phyloP scores from a whole-genome alignment of 768 basidiomycete genomes.

The Stropharia rugosoannulata region DNA sequence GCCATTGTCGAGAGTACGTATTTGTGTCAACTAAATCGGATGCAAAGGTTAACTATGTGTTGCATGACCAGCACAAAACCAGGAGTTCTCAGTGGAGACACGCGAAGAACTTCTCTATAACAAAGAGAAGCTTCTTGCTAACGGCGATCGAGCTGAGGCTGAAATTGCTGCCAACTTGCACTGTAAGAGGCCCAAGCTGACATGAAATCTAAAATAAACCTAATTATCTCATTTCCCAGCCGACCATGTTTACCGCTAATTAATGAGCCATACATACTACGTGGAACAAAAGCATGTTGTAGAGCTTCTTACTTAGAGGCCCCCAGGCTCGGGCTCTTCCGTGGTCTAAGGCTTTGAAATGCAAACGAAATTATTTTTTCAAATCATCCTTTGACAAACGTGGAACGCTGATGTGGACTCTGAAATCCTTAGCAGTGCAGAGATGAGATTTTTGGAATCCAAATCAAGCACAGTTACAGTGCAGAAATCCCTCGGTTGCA shows the following conservation, averaged over 20 bases:
- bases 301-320: constrained; percentile 4
- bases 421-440: background rate
- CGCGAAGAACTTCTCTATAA: constrained; percentile 98
- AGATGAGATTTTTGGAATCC: background rate
- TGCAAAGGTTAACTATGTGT: constrained; percentile 7
- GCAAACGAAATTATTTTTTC: constrained; percentile 8
- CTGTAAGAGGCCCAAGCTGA: constrained; percentile 41
- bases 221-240: constrained; percentile 43
- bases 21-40: constrained; percentile 3
- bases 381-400: constrained; percentile 2
- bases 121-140: constrained; percentile 97
- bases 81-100: constrained; percentile 96
- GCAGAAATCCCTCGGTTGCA: background rate
- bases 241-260: constrained; percentile 84
- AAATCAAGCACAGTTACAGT: background rate
- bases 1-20: constrained; percentile 96
- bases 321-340: constrained; percentile 1
- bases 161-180: constrained; percentile 96
- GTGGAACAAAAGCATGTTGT: background rate
- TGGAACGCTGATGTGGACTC: background rate
- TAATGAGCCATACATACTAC: constrained; percentile 8
- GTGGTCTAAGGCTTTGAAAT: background rate
- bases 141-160: constrained; percentile 94
- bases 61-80: constrained; percentile 77
- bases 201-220: constrained; percentile 15